Evolutionary conservation across 2,329 filamentous ascomycete genomes (phyloP).

Genomic region (Bertia moriformis): DNA sequence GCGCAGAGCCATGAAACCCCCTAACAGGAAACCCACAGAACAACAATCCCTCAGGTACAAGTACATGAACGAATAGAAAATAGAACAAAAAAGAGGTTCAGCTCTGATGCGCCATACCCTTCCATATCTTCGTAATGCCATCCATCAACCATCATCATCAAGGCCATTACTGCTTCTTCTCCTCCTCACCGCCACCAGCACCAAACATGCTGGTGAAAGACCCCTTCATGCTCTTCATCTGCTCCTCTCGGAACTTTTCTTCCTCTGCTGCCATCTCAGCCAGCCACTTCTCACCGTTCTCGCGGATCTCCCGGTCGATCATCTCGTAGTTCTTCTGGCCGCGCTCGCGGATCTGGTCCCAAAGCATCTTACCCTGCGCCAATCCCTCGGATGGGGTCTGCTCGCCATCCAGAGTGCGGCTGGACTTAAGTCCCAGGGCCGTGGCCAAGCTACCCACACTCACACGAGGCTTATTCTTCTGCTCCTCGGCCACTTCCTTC

Average conservation of each 20-base stretch:
- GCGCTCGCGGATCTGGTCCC: slow-evolving; percentile 82
- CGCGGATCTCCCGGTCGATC: slow-evolving; percentile 77
- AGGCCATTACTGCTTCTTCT: not conserved
- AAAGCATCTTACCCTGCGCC: slow-evolving; percentile 89
- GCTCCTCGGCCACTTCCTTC: slow-evolving; percentile 30
- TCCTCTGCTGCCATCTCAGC: slow-evolving; percentile 81
- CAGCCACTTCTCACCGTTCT: slow-evolving; percentile 90
- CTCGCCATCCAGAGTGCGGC: slow-evolving; percentile 49
- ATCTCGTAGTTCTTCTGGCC: slow-evolving; percentile 81
- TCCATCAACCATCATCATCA: no score
- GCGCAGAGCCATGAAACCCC: no score
- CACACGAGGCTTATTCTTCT: slow-evolving; percentile 22
- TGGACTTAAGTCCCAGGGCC: slow-evolving; percentile 61
- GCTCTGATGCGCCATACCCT: no score
- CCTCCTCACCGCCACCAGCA: not conserved
- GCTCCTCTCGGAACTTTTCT: slow-evolving; percentile 80
- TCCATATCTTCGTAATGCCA: no score
- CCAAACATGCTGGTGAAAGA: slow-evolving; percentile 48
- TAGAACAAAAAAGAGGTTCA: no score
- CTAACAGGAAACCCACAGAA: no score
- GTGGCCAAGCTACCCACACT: slow-evolving; percentile 57
- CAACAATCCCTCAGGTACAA: no score
- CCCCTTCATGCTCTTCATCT: slow-evolving; percentile 82
- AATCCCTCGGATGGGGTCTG: slow-evolving; percentile 61
- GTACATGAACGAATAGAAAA: no score